Base-by-base conservation (phyloP, 2,329 filamentous ascomycete species). In the Parasarocladium wereldwijsianum region DNA sequence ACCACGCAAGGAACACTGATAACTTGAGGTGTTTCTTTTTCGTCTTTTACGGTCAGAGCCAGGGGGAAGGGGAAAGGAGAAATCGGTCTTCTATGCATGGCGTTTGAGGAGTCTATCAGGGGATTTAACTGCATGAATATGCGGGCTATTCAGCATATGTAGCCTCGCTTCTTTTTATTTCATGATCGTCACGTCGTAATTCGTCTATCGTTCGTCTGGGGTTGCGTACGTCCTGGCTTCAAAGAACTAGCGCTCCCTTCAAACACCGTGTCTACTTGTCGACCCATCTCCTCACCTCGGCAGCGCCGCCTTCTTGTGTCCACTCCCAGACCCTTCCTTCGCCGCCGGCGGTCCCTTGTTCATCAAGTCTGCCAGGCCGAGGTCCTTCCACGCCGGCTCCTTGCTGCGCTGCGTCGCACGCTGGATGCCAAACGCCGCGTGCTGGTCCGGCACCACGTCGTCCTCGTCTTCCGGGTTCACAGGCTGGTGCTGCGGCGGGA, bases 381-480 rank as follows among this genome's bases (percentile, higher is more conserved):
- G 55, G 46, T 90, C 82, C 47, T 76, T 77, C 82, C 82, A 92
- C 6, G 73, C 74, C 2, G 77, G 65, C 54, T 85, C 79, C 43
- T 66, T 68, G 42, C 62, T 64, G 38, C 68, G 67, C 55, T 84
- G 77, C 11, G 80, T 86, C 8, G 82, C 82, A 40, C 79, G 70
- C 51, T 82, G 74, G 43, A 92, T 90, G 22, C 82, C 83, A 49
- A 90, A 90, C 0, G 82, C 83, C 9, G 82, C 82, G 47, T 90
- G 82, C 55, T 90, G 82, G 51, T 90, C 81, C 1, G 83, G 82
- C 4, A 90, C 82, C 4, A 90, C 78, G 45, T 90, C 82, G 46
- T 90, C 83, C 54, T 90, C 81, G 49, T 90, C 82, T 52, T 90
- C 82, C 0, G 83, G 82, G 49, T 90, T 87, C 46, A 85, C 65